A percentile compares a stretch with the other conserved stretches of the same genome.
These are phyloP conservation scores for Fomes fomentarius DNA, from an alignment of 1,284 basidiomycete genomes.

Conservation along the genomic window DNA sequence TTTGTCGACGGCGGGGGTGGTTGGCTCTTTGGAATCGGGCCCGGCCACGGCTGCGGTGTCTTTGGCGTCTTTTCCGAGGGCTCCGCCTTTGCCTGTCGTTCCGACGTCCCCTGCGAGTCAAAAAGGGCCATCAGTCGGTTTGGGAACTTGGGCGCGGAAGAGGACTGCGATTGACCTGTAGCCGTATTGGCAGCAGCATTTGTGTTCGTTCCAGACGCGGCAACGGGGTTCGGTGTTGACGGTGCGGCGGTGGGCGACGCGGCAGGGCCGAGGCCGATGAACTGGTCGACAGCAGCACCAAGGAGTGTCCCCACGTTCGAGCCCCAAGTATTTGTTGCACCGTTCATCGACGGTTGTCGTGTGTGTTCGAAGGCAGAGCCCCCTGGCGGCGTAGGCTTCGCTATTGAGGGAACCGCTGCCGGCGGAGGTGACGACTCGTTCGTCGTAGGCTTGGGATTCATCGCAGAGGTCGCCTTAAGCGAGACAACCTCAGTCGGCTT, in stretches of 20 bases:
- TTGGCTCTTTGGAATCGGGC: conserved; percentile 17
- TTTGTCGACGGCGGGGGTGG: conserved; percentile 17
- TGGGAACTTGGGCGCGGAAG: conserved; percentile 22
- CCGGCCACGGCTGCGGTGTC: conserved; percentile 18
- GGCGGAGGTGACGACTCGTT: conserved; percentile 2
- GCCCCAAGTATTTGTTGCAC: conserved; percentile 12
- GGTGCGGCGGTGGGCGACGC: conserved; percentile 15
- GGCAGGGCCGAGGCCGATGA: conserved; percentile 21
- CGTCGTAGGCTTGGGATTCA: conserved; percentile 15
- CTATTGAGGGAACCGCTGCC: conserved; percentile 14
- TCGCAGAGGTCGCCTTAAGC: conserved; percentile 13
- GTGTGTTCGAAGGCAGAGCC: neutral
- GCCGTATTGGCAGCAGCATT: conserved; percentile 12
- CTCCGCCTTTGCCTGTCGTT: conserved; percentile 17
- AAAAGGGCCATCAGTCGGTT: conserved; percentile 29
- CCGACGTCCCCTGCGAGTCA: conserved; percentile 26
- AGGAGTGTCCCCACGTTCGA: conserved; percentile 18
- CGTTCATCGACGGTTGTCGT: conserved; percentile 3
- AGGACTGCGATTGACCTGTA: conserved; percentile 29
- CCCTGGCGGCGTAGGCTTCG: conserved; percentile 10
- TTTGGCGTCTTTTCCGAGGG: conserved; percentile 12
- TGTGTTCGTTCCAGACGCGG: conserved; percentile 2
- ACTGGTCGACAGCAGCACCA: conserved; percentile 18
- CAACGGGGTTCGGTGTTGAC: conserved; percentile 7
- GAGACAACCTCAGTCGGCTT: conserved; percentile 13